phyloP scores from a whole-genome alignment of 208 protist genomes.

The Lotmaria passim region DNA sequence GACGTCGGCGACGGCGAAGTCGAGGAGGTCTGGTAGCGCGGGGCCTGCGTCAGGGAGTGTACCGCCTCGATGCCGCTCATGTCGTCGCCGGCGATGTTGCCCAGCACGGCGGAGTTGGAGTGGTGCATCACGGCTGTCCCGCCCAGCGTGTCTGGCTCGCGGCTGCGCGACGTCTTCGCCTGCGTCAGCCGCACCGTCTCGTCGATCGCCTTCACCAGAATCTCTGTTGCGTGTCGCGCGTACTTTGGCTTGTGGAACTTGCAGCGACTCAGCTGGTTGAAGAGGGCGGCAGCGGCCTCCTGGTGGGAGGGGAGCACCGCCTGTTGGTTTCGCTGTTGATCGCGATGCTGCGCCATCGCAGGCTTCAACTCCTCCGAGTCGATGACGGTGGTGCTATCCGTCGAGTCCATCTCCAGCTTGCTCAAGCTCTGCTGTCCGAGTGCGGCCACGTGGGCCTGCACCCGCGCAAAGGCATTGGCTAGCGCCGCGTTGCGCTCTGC shows the following conservation, averaged over 20 bases:
- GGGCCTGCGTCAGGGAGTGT: slow-evolving; percentile 7
- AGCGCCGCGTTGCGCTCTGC: slow-evolving; percentile 53
- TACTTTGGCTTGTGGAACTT: slow-evolving; percentile 39
- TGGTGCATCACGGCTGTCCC: slow-evolving; percentile 17
- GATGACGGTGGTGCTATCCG: slow-evolving; percentile 19
- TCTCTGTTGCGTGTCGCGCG: slow-evolving; percentile 23
- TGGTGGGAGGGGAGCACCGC: slow-evolving; percentile 10
- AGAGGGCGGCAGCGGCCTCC: slow-evolving; percentile 7
- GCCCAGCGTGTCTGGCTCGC: slow-evolving; percentile 20
- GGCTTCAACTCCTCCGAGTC: slow-evolving; percentile 9
- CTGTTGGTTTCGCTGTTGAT: slow-evolving; percentile 10
- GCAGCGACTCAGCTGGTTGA: slow-evolving; percentile 22
- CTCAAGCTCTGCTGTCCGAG: slow-evolving; percentile 29
- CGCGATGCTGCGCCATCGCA: neutral
- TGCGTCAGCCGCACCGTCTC: slow-evolving; percentile 32
- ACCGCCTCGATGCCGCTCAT: slow-evolving; percentile 6
- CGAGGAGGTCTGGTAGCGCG: neutral
- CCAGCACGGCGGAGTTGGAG: slow-evolving; percentile 17
- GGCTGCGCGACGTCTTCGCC: slow-evolving; percentile 9
- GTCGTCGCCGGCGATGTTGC: slow-evolving; percentile 10
- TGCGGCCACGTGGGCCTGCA: slow-evolving; percentile 38
- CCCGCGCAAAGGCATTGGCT: slow-evolving; percentile 44
- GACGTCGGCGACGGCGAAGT: slow-evolving; percentile 9
- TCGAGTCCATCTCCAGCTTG: slow-evolving; percentile 18
- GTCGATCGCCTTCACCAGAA: slow-evolving; percentile 34